Evolutionary conservation across 148 eudicot species (phyloP).

Genomic region (Oxyria digyna): DNA sequence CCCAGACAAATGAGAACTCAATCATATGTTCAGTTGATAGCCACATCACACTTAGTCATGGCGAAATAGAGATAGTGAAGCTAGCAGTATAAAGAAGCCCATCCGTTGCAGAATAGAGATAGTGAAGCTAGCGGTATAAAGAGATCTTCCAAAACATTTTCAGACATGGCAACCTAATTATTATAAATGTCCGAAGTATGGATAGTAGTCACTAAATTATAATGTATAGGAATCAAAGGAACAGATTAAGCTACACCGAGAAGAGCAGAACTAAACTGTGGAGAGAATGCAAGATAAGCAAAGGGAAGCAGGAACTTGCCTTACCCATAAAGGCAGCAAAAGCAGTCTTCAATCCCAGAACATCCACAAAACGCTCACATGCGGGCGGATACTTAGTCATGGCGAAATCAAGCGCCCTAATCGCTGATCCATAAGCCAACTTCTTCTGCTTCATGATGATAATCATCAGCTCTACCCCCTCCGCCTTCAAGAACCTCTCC

Average conservation of each 20-base stretch:
- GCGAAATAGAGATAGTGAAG: not conserved
- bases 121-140: not conserved
- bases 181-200: not conserved
- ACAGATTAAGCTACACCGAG: not conserved
- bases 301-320: constrained; percentile 68
- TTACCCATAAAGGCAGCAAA: constrained; percentile 99
- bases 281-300: not conserved
- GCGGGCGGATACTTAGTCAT: constrained; percentile 96
- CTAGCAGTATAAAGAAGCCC: not conserved
- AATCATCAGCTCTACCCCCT: constrained; percentile 97
- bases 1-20: not conserved
- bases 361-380: constrained; percentile 96
- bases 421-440: constrained; percentile 80
- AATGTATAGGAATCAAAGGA: not conserved
- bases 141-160: not conserved
- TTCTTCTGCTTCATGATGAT: constrained; percentile 99
- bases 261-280: not conserved
- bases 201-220: not conserved
- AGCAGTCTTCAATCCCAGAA: constrained; percentile 94
- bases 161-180: not conserved
- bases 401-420: constrained; percentile 89
- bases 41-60: not conserved
- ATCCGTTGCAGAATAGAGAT: not conserved
- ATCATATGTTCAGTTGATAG: not conserved
- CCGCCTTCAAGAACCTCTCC: constrained; percentile 90